Conservation (phyloP, 2,329 filamentous ascomycete species). For the Chaetomiaceae sp. region DNA sequence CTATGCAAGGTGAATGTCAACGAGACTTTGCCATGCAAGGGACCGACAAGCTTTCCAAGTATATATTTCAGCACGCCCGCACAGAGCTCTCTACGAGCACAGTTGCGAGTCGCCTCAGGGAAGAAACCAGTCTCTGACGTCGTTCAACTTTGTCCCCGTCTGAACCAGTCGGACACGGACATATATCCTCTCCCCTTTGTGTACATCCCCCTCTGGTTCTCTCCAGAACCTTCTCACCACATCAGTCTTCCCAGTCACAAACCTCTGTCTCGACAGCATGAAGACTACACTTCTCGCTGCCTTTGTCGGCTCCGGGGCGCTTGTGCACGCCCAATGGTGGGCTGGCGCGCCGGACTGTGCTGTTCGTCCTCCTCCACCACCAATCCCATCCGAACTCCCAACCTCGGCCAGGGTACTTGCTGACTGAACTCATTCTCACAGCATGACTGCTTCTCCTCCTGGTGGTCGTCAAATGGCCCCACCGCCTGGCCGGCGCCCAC, state of each 20-base stretch:
- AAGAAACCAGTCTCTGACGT: too few relatives aligned
- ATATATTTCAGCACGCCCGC: not conserved
- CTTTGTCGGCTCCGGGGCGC: constrained; percentile 26
- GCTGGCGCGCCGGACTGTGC: constrained; percentile 40
- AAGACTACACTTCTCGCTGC: constrained; percentile 29
- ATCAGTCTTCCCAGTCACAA: too few relatives aligned
- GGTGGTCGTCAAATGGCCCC: constrained; percentile 29
- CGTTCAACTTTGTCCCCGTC: too few relatives aligned
- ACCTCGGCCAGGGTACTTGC: too few relatives aligned
- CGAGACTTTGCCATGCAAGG: not conserved
- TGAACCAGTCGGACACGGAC: too few relatives aligned
- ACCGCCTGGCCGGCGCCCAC: constrained; percentile 31
- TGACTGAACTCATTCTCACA: constrained; percentile 25
- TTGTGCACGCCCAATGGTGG: constrained; percentile 36
- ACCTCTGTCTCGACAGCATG: constrained; percentile 28
- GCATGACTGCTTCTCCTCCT: constrained; percentile 41
- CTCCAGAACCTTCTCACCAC: too few relatives aligned
- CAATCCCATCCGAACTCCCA: too few relatives aligned
- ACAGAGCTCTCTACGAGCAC: not conserved
- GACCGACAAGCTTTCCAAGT: not conserved
- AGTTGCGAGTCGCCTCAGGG: too few relatives aligned
- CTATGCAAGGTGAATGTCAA: not conserved
- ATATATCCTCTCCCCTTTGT: too few relatives aligned
- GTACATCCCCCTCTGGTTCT: too few relatives aligned
- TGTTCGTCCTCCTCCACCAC: constrained; percentile 30